Base-by-base conservation (phyloP, 495 filamentous ascomycete species). In the Letharia columbiana region DNA sequence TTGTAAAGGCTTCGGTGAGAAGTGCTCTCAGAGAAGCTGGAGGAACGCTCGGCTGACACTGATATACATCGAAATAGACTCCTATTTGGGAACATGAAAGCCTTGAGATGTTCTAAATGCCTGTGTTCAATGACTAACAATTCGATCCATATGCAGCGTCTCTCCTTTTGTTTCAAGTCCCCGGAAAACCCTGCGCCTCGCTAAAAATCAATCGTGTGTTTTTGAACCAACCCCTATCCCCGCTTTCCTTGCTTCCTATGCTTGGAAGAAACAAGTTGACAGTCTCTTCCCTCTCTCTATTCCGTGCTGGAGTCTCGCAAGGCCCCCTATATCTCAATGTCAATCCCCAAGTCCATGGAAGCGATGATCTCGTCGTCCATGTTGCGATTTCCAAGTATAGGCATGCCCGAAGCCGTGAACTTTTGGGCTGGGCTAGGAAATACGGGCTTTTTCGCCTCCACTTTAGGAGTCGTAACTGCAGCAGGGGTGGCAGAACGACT, bases 281-380 rank as follows among this genome's bases (percentile, higher is more conserved):
- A 40, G 35, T 42, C 35, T 28, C 20, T 3, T 28, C n/a, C 39
- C 28, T 44, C 31, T 35, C 13, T 11, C n/a, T 6, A 3, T 61
- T 28, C 13, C n/a, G 4, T 54, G 33, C 58, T 28, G 10, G 11
- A 49, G 13, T 18, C 47, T 56, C 44, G 31, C 8, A 28, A 33
- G 8, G 20, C 12, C 60, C 13, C 17, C 67, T 75, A 84, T 64
- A 91, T 89, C 37, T 91, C 87, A 65, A 91, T 85, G 64, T 94
- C 90, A 70, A 94, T 89, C 15, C 89, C 91, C 67, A 95, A 75
- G 74, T 93, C 90, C 73, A 93, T 76, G 18, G 86, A 82, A 0
- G 87, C 90, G 72, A 95, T 91, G 67, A 91, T 88, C 73, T 93
- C 90, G 69, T 95, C 91, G 64, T 92, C 89, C 77, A 86, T 89